Conservation (phyloP, 2,329 filamentous ascomycete genomes). For the Lachnellula subtilissima region DNA sequence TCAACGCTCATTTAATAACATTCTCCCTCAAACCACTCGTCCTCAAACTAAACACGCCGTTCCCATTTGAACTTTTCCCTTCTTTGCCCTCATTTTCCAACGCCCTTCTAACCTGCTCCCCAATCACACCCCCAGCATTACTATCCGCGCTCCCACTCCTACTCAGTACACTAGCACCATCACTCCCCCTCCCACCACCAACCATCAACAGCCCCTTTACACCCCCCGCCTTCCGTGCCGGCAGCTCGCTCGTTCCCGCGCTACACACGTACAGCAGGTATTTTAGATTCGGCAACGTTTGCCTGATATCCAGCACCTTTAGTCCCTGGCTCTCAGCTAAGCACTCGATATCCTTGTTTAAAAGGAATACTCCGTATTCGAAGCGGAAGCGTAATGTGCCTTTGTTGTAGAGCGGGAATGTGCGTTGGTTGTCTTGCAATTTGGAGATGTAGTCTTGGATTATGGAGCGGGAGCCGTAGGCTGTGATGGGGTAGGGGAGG, state of each 20-base stretch:
- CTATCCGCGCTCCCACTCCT: slow-evolving; percentile 29
- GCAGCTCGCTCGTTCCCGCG: slow-evolving; percentile 63
- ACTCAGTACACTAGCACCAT: slow-evolving; percentile 9
- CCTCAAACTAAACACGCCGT: slow-evolving; percentile 22
- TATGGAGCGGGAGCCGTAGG: slow-evolving; percentile 68
- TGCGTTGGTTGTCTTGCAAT: slow-evolving; percentile 45
- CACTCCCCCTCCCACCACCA: slow-evolving; percentile 13
- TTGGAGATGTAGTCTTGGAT: slow-evolving; percentile 71
- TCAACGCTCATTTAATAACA: slow-evolving; percentile 9
- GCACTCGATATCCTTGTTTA: slow-evolving; percentile 89
- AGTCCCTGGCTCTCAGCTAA: slow-evolving; percentile 63
- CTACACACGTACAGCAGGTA: slow-evolving; percentile 88
- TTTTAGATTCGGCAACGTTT: slow-evolving; percentile 89
- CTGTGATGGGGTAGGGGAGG: slow-evolving; percentile 73
- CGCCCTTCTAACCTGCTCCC: neutral
- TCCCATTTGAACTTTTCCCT: slow-evolving; percentile 13
- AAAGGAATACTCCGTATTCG: slow-evolving; percentile 92
- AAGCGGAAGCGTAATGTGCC: slow-evolving; percentile 78
- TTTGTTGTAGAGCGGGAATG: slow-evolving; percentile 77
- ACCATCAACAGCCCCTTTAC: slow-evolving; percentile 54
- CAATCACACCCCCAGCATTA: slow-evolving; percentile 2
- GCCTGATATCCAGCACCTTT: slow-evolving; percentile 80
- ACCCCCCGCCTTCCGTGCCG: slow-evolving; percentile 56
- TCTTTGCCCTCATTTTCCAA: slow-evolving; percentile 4
- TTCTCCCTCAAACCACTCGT: slow-evolving; percentile 32